These are phyloP conservation scores for Alisma plantagoaquatica DNA, from an alignment of 106 monocot genomes.

Conservation along the genomic window DNA sequence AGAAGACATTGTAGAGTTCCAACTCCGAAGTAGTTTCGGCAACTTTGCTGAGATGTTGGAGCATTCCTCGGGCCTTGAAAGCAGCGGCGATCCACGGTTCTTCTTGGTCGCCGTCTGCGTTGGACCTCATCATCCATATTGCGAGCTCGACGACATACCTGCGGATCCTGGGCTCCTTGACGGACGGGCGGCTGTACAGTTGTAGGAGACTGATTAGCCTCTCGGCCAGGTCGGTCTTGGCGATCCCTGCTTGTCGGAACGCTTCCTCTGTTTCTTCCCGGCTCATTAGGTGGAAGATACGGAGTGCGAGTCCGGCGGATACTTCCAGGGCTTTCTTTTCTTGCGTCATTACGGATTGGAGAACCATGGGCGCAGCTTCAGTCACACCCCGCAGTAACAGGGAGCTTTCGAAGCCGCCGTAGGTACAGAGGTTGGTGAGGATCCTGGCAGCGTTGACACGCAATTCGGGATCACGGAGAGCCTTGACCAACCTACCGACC, in stretches of 20 bases:
- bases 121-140: slow-evolving; percentile 55
- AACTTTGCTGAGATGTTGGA: slow-evolving; percentile 27
- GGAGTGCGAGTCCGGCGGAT: slow-evolving; percentile 44
- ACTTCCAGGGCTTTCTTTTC: slow-evolving; percentile 29
- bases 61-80: slow-evolving; percentile 29
- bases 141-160: slow-evolving; percentile 42
- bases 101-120: no score
- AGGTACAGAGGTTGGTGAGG: slow-evolving; percentile 45
- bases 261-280: slow-evolving; percentile 16
- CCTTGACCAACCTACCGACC: slow-evolving; percentile 24
- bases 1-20: slow-evolving; percentile 56
- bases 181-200: slow-evolving; percentile 22
- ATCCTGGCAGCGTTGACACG: slow-evolving; percentile 36
- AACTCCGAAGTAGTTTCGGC: slow-evolving; percentile 66
- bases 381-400: slow-evolving; percentile 17
- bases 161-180: slow-evolving; percentile 53
- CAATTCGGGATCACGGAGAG: slow-evolving; percentile 19
- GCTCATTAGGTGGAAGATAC: slow-evolving; percentile 31
- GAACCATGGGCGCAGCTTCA: slow-evolving; percentile 37
- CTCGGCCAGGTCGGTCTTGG: slow-evolving; percentile 17
- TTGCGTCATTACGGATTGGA: slow-evolving; percentile 19
- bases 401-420: slow-evolving; percentile 8
- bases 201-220: slow-evolving; percentile 31
- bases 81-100: slow-evolving; percentile 9
- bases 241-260: slow-evolving; percentile 19